Conservation (phyloP, 768 basidiomycete species). For the Asterophora parasitica region DNA sequence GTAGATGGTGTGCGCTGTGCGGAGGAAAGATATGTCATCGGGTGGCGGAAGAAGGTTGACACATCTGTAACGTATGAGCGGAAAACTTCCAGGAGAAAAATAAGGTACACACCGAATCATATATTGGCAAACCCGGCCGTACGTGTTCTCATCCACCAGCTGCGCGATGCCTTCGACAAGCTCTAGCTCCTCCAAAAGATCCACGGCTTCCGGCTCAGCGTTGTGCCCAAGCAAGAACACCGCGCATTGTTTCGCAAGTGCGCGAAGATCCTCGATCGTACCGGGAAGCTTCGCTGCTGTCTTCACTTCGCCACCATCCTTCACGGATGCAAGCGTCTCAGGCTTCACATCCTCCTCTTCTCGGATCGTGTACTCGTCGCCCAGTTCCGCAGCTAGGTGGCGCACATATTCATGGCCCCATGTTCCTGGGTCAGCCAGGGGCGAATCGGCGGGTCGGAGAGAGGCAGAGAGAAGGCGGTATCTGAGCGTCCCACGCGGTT, state of each 20-base stretch:
- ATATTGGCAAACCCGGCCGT: conserved; percentile 85
- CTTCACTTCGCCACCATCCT: conserved; percentile 24
- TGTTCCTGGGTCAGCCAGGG: conserved; percentile 82
- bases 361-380: conserved; percentile 83
- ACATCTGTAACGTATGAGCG: conserved; percentile 44
- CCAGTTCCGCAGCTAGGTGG: conserved; percentile 93
- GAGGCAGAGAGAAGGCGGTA: conserved; percentile 85
- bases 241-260: conserved; percentile 79
- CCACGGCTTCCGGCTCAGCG: conserved; percentile 97
- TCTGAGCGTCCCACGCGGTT: conserved; percentile 91
- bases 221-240: conserved; percentile 89
- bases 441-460: conserved; percentile 57
- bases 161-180: conserved; percentile 73
- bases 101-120: conserved; percentile 74
- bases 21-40: conserved; percentile 86
- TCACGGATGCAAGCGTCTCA: conserved; percentile 22
- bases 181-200: conserved; percentile 90
- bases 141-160: conserved; percentile 86
- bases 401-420: conserved; percentile 99
- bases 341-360: conserved; percentile 40
- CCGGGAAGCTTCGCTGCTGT: conserved; percentile 41
- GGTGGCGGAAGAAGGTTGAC: conserved; percentile 88
- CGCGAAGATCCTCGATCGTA: conserved; percentile 68
- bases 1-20: conserved; percentile 86
- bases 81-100: background rate